phyloP scores from a whole-genome alignment of 208 protist genomes.

The Leptomonas pyrrhocoris region DNA sequence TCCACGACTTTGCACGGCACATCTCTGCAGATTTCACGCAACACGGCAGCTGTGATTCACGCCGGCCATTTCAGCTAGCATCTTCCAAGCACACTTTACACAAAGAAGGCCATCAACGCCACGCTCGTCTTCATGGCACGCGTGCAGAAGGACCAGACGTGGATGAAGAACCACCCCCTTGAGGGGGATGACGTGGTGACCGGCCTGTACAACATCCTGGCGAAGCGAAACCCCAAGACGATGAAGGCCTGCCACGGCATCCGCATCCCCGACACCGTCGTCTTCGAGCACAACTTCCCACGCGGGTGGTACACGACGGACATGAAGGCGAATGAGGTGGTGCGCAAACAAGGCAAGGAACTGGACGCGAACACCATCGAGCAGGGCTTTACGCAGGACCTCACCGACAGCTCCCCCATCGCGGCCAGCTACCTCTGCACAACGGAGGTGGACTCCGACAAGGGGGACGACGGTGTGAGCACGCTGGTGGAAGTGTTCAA shows the following conservation, averaged over 20 bases:
- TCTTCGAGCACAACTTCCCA: conserved; percentile 92
- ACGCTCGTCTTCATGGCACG: conserved; percentile 26
- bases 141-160: conserved; percentile 49
- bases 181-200: conserved; percentile 83
- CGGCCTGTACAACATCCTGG: conserved; percentile 82
- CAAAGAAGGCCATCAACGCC: too few relatives aligned
- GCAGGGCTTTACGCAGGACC: conserved; percentile 55
- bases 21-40: too few relatives aligned
- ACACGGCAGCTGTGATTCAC: too few relatives aligned
- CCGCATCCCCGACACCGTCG: conserved; percentile 84
- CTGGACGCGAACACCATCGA: conserved; percentile 86
- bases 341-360: conserved; percentile 86
- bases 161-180: conserved; percentile 89
- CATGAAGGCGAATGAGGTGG: conserved; percentile 79
- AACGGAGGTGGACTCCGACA: conserved; percentile 45
- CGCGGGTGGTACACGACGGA: conserved; percentile 89
- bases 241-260: conserved; percentile 84
- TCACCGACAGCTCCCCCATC: conserved; percentile 58
- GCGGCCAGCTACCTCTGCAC: conserved; percentile 78
- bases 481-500: conserved; percentile 88
- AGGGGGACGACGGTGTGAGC: conserved; percentile 51
- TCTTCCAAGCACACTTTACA: too few relatives aligned
- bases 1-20: too few relatives aligned
- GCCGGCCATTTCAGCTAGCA: too few relatives aligned
- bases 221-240: conserved; percentile 84